Conservation (phyloP, 164 flowering plant species). For the Paratinospora sagittata region DNA sequence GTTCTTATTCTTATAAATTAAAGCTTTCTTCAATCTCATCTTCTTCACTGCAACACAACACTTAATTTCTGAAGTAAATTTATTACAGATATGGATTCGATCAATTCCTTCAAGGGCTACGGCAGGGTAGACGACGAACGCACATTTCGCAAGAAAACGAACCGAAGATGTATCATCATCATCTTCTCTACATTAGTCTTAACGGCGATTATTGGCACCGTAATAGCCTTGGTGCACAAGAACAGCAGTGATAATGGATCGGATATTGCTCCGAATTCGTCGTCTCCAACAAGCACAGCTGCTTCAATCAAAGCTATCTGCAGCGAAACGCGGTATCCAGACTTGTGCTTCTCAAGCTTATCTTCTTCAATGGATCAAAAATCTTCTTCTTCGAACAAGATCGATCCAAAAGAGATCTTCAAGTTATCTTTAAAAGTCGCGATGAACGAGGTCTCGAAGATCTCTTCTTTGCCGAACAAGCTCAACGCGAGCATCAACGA, state of each 20-base stretch:
- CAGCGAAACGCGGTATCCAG: constrained; percentile 34
- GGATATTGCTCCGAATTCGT: neutral
- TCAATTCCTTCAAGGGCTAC: constrained; percentile 65
- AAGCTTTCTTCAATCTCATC: too few species aligned
- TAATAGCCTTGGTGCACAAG: constrained; percentile 29
- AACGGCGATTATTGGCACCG: constrained; percentile 37
- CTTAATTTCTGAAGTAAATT: too few species aligned
- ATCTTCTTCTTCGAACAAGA: constrained; percentile 12
- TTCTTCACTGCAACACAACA: too few species aligned
- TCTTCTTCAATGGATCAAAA: constrained; percentile 17
- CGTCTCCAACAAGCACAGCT: constrained; percentile 4
- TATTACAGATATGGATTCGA: constrained; percentile 28
- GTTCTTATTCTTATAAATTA: too few species aligned
- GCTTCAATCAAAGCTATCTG: constrained; percentile 40
- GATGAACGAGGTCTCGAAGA: constrained; percentile 29
- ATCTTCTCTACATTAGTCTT: constrained; percentile 42
- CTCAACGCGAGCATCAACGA: constrained; percentile 19
- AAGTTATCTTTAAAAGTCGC: constrained; percentile 42
- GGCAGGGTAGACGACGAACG: constrained; percentile 52
- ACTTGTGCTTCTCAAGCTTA: constrained; percentile 41
- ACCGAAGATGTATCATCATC: constrained; percentile 43
- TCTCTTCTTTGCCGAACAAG: constrained; percentile 23
- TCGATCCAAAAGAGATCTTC: constrained; percentile 39
- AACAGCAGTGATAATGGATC: constrained; percentile 10
- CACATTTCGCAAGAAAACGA: constrained; percentile 38